These are phyloP conservation scores for Apiotrichum montevideense DNA, from an alignment of 1,284 basidiomycete genomes.

Conservation along the genomic window DNA sequence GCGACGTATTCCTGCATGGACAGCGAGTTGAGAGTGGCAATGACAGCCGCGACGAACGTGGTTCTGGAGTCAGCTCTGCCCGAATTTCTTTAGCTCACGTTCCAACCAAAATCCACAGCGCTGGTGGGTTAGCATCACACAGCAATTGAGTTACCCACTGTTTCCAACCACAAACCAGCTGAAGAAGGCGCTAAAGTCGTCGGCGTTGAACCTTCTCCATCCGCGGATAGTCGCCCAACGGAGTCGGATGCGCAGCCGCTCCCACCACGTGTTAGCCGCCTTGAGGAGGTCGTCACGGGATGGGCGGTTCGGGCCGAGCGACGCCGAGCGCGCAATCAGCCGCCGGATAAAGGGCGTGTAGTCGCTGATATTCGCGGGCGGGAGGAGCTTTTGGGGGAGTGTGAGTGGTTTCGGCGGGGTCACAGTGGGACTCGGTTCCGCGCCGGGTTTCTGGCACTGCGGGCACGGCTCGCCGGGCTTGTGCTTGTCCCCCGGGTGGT, in stretches of 20 bases:
- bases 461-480: not conserved
- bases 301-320: conserved; percentile 59
- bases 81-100: conserved; percentile 84
- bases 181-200: conserved; percentile 93
- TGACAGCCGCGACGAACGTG: conserved; percentile 89
- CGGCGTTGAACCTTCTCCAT: conserved; percentile 90
- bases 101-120: conserved; percentile 77
- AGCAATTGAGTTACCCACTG: conserved; percentile 42
- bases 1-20: conserved; percentile 90
- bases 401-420: conserved; percentile 8
- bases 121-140: conserved; percentile 31
- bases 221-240: conserved; percentile 97
- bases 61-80: conserved; percentile 59
- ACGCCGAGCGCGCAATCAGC: conserved; percentile 47
- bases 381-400: not conserved
- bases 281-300: conserved; percentile 81
- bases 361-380: conserved; percentile 46
- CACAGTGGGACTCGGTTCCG: no score
- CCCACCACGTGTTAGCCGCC: conserved; percentile 81
- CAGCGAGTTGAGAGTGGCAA: conserved; percentile 81
- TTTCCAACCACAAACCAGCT: conserved; percentile 94
- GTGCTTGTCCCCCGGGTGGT: no score
- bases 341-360: conserved; percentile 74
- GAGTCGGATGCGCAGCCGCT: conserved; percentile 83
- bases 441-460: not conserved